Conservation (phyloP, 345 rosid genomes). For the Gossypium thurberi region DNA sequence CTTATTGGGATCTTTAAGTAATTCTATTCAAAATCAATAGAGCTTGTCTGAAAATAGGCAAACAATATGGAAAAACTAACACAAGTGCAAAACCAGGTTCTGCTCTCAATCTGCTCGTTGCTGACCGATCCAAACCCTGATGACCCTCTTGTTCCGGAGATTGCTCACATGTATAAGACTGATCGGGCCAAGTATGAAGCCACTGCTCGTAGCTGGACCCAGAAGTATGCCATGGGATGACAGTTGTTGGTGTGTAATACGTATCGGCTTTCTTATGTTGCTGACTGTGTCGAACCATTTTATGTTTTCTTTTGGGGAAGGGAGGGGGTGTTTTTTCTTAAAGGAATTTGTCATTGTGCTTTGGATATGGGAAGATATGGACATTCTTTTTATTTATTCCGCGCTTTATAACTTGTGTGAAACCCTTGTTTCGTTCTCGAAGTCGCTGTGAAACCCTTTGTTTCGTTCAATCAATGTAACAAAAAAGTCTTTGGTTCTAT, state of each 20-base stretch:
- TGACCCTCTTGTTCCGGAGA: conserved; percentile 39
- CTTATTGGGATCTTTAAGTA: neutral
- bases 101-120: conserved; percentile 40
- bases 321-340: neutral
- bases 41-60: neutral
- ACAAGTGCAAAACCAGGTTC: conserved; percentile 20
- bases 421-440: neutral
- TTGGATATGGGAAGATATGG: neutral
- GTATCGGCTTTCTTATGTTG: neutral
- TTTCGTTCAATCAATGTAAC: neutral
- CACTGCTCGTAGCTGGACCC: conserved; percentile 41
- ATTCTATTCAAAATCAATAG: neutral
- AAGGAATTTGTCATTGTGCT: neutral
- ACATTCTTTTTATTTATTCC: conserved; percentile 3
- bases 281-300: neutral
- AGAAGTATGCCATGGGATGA: conserved; percentile 43
- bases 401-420: conserved; percentile 6
- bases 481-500: neutral
- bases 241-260: neutral
- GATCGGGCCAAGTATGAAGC: conserved; percentile 35
- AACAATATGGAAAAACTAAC: neutral
- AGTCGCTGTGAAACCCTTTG: conserved; percentile 3
- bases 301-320: neutral
- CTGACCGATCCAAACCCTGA: conserved; percentile 41
- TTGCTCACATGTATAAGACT: conserved; percentile 43